Evolutionary conservation across 352 stramenopile species (phyloP).

Genomic region (Phytophthora hybrid): DNA sequence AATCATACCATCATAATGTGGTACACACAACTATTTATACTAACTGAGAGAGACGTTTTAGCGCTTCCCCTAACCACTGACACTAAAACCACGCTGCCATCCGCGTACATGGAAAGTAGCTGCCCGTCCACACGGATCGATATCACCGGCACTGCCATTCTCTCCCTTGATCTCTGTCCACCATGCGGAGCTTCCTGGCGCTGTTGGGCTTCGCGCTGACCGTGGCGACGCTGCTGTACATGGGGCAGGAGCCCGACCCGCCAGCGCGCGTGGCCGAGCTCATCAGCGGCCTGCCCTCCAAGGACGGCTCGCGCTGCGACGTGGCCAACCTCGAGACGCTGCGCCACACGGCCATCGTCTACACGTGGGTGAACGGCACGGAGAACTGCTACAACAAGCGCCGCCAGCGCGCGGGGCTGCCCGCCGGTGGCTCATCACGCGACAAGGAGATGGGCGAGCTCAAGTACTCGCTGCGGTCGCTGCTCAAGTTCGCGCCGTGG

Average conservation of each 20-base stretch:
- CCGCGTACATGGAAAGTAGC: neutral
- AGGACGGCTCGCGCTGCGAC: constrained; percentile 56
- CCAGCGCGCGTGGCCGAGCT: constrained; percentile 60
- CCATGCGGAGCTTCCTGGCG: constrained; percentile 62
- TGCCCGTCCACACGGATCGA: constrained; percentile 1
- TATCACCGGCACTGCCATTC: constrained; percentile 2
- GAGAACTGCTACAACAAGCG: constrained; percentile 82
- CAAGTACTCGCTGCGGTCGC: constrained; percentile 86
- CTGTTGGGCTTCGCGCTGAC: constrained; percentile 56
- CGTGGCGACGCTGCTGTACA: constrained; percentile 61
- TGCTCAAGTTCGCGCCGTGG: constrained; percentile 84
- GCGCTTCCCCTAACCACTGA: neutral
- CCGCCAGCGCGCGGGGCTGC: constrained; percentile 56
- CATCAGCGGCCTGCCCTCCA: constrained; percentile 41
- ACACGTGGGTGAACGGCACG: constrained; percentile 89
- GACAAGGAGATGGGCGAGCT: constrained; percentile 90
- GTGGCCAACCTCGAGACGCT: constrained; percentile 74
- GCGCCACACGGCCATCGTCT: constrained; percentile 77
- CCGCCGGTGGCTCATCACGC: constrained; percentile 67
- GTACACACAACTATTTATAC: neutral
- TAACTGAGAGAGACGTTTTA: neutral
- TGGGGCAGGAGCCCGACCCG: constrained; percentile 55
- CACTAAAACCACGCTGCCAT: neutral
- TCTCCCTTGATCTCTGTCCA: constrained; percentile 3
- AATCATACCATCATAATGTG: neutral